These are phyloP conservation scores for Trichoderma sp. DNA, from an alignment of 2,329 filamentous ascomycete genomes.

Conservation along the genomic window DNA sequence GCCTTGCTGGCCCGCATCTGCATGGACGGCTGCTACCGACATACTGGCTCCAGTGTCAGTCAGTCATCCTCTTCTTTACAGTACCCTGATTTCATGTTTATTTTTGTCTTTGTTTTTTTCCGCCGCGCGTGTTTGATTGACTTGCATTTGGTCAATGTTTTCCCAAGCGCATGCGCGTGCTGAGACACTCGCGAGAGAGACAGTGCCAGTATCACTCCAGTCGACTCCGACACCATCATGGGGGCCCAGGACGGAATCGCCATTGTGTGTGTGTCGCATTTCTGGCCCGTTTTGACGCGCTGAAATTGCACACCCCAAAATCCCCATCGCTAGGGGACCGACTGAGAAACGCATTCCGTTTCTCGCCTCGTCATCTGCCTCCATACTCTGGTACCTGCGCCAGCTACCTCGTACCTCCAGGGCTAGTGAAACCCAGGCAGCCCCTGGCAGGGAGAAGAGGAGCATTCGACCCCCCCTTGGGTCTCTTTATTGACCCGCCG, in stretches of 20 bases:
- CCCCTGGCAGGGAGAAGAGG: constrained; percentile 20
- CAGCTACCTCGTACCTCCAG: constrained; percentile 3
- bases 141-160: neutral
- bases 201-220: neutral
- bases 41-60: neutral
- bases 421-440: constrained; percentile 10
- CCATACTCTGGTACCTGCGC: constrained; percentile 16
- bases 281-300: neutral
- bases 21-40: constrained; percentile 11
- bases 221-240: neutral
- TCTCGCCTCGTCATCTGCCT: constrained; percentile 14
- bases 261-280: neutral
- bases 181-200: neutral
- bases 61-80: too few species aligned
- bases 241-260: neutral
- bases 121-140: neutral
- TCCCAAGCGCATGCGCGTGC: neutral
- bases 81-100: constrained; percentile 3
- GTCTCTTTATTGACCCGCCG: constrained; percentile 2
- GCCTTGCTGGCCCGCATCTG: constrained; percentile 9
- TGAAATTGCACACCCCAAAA: constrained; percentile 10
- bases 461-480: neutral
- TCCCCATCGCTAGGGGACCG: constrained; percentile 3
- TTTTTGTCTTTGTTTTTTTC: constrained; percentile 1
- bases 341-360: constrained; percentile 19